phyloP scores from a whole-genome alignment of 2,329 filamentous ascomycete genomes.

The Blumeriella jaapii region DNA sequence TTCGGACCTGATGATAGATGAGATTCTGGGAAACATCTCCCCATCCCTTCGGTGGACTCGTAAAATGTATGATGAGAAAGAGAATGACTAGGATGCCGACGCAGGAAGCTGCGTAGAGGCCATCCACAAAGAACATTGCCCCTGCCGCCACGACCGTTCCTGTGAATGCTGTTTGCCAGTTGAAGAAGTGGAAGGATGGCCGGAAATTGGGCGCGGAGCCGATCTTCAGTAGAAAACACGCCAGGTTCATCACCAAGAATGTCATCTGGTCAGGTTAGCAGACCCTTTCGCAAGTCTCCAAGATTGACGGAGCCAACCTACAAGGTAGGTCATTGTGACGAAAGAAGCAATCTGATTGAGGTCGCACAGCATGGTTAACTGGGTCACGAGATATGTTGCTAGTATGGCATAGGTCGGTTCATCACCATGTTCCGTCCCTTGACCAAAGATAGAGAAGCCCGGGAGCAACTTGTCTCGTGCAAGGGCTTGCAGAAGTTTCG shows the following conservation, averaged over 20 bases:
- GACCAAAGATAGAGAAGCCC: slow-evolving; percentile 61
- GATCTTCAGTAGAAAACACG: slow-evolving; percentile 77
- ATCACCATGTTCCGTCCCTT: slow-evolving; percentile 59
- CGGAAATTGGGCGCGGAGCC: slow-evolving; percentile 82
- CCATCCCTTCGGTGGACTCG: slow-evolving; percentile 77
- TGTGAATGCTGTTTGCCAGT: slow-evolving; percentile 66
- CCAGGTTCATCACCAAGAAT: slow-evolving; percentile 78
- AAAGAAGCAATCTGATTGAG: slow-evolving; percentile 83
- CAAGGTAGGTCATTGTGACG: slow-evolving; percentile 81
- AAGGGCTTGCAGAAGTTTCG: slow-evolving; percentile 75
- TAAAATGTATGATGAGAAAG: slow-evolving; percentile 77
- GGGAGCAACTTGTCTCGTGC: slow-evolving; percentile 70
- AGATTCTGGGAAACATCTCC: slow-evolving; percentile 82
- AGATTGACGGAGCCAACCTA: too few relatives aligned
- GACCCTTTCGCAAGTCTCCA: too few relatives aligned
- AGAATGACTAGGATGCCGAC: slow-evolving; percentile 64
- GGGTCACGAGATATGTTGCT: slow-evolving; percentile 63
- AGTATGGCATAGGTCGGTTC: slow-evolving; percentile 69
- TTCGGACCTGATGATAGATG: slow-evolving; percentile 80
- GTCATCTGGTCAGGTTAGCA: slow-evolving; percentile 49
- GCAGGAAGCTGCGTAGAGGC: slow-evolving; percentile 64
- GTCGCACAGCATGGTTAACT: slow-evolving; percentile 70
- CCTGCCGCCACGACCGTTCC: slow-evolving; percentile 66
- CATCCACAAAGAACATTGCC: slow-evolving; percentile 73
- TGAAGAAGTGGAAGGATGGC: slow-evolving; percentile 82